These are phyloP conservation scores for Cyclostephanos invisitatus DNA, from an alignment of 108 stramenopile genomes.

Conservation along the genomic window DNA sequence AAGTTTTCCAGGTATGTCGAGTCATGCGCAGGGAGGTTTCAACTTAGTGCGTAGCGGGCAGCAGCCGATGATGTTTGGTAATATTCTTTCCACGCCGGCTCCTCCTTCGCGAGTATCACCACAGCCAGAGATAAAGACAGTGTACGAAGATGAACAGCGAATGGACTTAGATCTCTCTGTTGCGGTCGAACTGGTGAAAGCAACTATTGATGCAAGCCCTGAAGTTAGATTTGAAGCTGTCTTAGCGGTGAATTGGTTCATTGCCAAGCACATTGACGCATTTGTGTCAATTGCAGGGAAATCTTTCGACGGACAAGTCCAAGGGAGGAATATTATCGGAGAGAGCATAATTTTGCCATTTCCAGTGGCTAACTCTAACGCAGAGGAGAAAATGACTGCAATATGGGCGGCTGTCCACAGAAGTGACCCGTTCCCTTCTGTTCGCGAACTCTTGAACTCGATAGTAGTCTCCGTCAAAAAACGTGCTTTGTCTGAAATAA, in stretches of 20 bases:
- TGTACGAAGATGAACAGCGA: slow-evolving; percentile 27
- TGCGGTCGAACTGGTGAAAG: slow-evolving; percentile 20
- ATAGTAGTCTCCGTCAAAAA: slow-evolving; percentile 82
- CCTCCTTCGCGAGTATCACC: slow-evolving; percentile 6
- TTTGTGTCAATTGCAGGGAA: slow-evolving; percentile 82
- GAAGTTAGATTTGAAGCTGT: slow-evolving; percentile 85
- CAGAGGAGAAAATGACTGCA: slow-evolving; percentile 53
- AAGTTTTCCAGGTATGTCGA: slow-evolving; percentile 15
- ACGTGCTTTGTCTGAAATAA: slow-evolving; percentile 50
- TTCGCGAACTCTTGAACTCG: slow-evolving; percentile 56
- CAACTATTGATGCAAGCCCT: slow-evolving; percentile 70
- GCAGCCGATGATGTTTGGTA: slow-evolving; percentile 37
- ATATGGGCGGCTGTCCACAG: slow-evolving; percentile 83
- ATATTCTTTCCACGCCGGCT: slow-evolving; percentile 14
- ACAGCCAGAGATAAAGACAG: slow-evolving; percentile 26
- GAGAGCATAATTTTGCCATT: slow-evolving; percentile 30
- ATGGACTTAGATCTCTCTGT: slow-evolving; percentile 25
- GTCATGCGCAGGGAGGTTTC: slow-evolving; percentile 10
- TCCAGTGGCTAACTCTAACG: slow-evolving; percentile 48
- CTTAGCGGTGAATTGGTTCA: slow-evolving; percentile 64
- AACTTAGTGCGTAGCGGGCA: slow-evolving; percentile 15
- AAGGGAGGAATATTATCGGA: slow-evolving; percentile 31
- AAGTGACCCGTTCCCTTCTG: slow-evolving; percentile 77
- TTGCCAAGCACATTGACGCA: slow-evolving; percentile 79
- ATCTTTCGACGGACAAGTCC: slow-evolving; percentile 8